Conservation (phyloP, 139 green algal species). For the Coccomyxa sp. region DNA sequence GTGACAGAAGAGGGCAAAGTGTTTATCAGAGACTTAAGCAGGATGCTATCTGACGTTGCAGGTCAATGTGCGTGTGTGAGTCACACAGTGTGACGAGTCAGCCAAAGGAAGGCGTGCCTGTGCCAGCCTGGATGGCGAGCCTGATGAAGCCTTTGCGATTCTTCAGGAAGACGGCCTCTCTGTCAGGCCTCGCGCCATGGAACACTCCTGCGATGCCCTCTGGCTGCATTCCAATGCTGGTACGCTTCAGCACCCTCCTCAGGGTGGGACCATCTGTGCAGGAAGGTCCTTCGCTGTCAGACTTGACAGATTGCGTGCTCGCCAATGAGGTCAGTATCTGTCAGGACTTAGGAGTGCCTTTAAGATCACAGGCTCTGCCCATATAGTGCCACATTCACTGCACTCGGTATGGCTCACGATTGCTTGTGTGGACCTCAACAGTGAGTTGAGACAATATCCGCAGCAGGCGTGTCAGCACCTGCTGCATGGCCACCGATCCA, state of each 20-base stretch:
- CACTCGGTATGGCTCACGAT: not conserved
- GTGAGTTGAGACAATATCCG: not conserved
- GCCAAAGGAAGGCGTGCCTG: not conserved
- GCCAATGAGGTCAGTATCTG: too few species aligned
- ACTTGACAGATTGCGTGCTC: too few species aligned
- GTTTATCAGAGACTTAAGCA: too few species aligned
- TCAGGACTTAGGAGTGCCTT: not conserved
- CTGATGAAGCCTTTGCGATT: constrained; percentile 2
- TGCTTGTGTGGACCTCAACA: not conserved
- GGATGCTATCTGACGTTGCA: not conserved
- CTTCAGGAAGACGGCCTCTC: not conserved
- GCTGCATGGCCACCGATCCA: not conserved
- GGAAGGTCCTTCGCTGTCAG: too few species aligned
- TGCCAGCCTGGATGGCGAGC: not conserved
- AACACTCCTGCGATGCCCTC: constrained; percentile 14
- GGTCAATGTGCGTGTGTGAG: not conserved
- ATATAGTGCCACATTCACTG: not conserved
- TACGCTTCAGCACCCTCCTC: not conserved
- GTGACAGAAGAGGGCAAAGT: too few species aligned
- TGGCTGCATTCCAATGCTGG: constrained; percentile 1
- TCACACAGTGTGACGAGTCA: too few species aligned
- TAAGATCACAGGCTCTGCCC: not conserved
- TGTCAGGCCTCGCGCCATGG: not conserved
- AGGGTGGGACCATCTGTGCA: not conserved
- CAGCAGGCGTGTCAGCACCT: not conserved